phyloP scores from a whole-genome alignment of 1,284 basidiomycete species.

The Ceratobasidium sp. region DNA sequence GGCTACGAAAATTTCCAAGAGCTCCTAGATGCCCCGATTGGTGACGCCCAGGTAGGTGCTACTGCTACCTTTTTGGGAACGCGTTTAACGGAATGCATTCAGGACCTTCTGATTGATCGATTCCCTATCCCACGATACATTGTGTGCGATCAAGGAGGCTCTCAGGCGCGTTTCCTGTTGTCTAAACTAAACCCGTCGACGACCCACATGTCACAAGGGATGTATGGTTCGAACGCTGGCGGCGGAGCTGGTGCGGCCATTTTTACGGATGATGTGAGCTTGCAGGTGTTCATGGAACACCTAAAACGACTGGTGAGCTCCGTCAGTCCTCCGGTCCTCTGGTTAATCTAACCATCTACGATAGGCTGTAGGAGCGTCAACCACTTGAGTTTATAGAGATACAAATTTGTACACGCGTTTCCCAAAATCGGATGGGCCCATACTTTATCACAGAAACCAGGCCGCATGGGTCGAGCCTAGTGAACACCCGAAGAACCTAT shows the following conservation, averaged over 20 bases:
- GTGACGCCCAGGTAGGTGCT: conserved; percentile 72
- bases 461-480: not conserved
- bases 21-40: conserved; percentile 83
- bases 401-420: conserved; percentile 33
- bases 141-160: conserved; percentile 97
- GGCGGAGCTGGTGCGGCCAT: conserved; percentile 87
- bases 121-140: conserved; percentile 98
- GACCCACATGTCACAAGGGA: conserved; percentile 90
- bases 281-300: conserved; percentile 97
- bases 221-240: conserved; percentile 78
- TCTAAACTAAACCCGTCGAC: conserved; percentile 98
- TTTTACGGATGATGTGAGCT: conserved; percentile 98
- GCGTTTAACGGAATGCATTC: conserved; percentile 30
- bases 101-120: conserved; percentile 94
- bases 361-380: conserved; percentile 50
- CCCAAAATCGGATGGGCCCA: conserved; percentile 24
- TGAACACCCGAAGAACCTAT: conserved; percentile 34
- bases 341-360: not conserved
- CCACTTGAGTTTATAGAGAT: conserved; percentile 46
- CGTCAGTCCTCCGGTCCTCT: not conserved
- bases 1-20: conserved; percentile 99
- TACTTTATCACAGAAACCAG: conserved; percentile 1
- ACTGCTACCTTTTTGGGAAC: not conserved
- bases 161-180: conserved; percentile 96
- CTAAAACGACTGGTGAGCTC: conserved; percentile 79